A percentile compares a stretch with the other conserved stretches of the same genome.
Conservation (phyloP, 179 eudicot species). For the Carnegiea gigantea region DNA sequence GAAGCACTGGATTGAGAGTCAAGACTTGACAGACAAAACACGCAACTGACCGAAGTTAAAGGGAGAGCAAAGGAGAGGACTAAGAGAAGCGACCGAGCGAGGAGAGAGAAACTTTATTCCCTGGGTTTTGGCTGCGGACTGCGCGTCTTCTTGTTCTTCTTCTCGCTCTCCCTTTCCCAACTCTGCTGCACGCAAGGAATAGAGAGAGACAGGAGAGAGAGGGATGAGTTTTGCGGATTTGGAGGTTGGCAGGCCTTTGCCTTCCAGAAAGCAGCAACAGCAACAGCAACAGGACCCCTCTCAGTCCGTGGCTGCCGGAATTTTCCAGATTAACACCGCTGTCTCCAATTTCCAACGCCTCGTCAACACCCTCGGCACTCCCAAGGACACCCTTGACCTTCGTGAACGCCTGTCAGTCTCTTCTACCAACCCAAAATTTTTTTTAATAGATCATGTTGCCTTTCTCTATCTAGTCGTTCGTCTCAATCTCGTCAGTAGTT, state of each 20-base stretch:
- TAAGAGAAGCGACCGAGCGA: background rate
- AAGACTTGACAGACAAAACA: background rate
- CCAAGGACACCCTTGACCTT: conserved; percentile 48
- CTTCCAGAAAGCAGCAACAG: conserved; percentile 10
- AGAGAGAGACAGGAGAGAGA: background rate
- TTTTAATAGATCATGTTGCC: too few species aligned
- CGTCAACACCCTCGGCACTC: conserved; percentile 46
- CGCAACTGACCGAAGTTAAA: background rate
- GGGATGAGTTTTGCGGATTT: conserved; percentile 21
- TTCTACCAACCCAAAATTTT: too few species aligned
- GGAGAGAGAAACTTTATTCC: too few species aligned
- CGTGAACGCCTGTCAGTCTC: conserved; percentile 42
- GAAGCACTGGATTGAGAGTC: background rate
- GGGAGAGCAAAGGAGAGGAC: background rate
- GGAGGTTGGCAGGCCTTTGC: conserved; percentile 17
- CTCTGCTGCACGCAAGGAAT: background rate
- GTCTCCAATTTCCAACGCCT: conserved; percentile 43
- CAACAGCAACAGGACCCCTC: conserved; percentile 35
- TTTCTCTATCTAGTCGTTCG: background rate
- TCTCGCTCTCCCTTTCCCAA: background rate
- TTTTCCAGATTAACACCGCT: conserved; percentile 53
- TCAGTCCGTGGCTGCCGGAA: conserved; percentile 48
- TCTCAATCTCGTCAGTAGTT: background rate
- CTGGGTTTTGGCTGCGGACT: too few species aligned
- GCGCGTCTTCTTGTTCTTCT: too few species aligned